A percentile compares a stretch with the other conserved stretches of the same genome.
phyloP scores from a whole-genome alignment of 2,329 filamentous ascomycete genomes.

The Clonostachys solani region DNA sequence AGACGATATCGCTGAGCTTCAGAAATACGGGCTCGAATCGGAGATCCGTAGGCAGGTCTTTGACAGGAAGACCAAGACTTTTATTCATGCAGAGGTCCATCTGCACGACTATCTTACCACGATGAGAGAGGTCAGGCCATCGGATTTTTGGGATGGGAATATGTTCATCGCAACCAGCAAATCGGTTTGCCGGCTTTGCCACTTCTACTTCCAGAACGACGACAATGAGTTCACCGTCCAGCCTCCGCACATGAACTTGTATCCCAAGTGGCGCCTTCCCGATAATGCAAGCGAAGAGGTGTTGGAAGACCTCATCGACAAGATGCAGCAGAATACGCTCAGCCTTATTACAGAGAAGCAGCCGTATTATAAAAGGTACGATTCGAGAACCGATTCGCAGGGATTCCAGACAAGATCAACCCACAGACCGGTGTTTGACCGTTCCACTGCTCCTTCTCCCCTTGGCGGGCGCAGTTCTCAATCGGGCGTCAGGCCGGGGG shows the following conservation, averaged over 20 bases:
- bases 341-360: constrained; percentile 13
- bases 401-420: background rate
- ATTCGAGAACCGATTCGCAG: constrained; percentile 4
- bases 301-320: constrained; percentile 20
- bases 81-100: constrained; percentile 22
- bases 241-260: constrained; percentile 22
- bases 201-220: constrained; percentile 19
- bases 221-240: constrained; percentile 8
- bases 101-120: constrained; percentile 12
- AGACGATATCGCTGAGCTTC: constrained; percentile 7
- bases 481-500: no score
- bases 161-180: constrained; percentile 28
- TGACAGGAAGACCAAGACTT: constrained; percentile 8
- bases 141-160: constrained; percentile 16
- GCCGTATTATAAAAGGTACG: background rate
- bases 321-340: constrained; percentile 31
- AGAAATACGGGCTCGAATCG: constrained; percentile 9
- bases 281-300: constrained; percentile 9
- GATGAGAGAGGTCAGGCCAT: background rate
- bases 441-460: no score
- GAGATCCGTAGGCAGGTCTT: constrained; percentile 6
- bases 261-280: constrained; percentile 24
- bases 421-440: no score
- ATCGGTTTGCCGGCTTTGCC: constrained; percentile 24
- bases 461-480: no score